Percentiles rank a stretch among this genome's conserved stretches.
Conservation (phyloP, 768 basidiomycete species). For the Lentinula boryana region DNA sequence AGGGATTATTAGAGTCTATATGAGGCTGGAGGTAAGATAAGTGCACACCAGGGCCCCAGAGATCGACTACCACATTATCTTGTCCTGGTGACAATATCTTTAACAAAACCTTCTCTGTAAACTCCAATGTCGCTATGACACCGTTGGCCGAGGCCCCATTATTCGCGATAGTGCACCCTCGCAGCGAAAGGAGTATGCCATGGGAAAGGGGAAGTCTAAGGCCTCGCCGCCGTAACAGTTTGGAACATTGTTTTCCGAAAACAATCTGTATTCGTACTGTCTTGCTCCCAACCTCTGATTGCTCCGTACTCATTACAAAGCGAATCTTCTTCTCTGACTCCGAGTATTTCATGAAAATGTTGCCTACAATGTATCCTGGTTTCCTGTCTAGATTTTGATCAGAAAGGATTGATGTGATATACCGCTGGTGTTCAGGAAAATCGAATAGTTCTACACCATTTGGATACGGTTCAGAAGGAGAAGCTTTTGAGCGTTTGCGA, state of each 20-base stretch:
- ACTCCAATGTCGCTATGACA: not conserved
- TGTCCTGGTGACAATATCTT: not conserved
- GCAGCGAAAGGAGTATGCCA: not conserved
- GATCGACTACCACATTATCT: not conserved
- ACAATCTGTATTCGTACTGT: not conserved
- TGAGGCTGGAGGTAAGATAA: not conserved
- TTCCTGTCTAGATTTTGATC: not conserved
- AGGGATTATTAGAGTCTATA: no score
- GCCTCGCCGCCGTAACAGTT: not conserved
- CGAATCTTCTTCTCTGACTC: not conserved
- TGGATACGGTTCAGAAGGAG: not conserved
- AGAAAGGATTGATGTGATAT: not conserved
- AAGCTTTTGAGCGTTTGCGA: not conserved
- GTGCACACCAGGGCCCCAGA: not conserved
- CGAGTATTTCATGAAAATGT: not conserved
- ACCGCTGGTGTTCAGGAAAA: conserved; percentile 2
- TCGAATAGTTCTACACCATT: not conserved
- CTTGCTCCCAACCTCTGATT: not conserved
- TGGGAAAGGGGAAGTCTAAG: not conserved
- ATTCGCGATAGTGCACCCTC: not conserved
- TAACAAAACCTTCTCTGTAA: not conserved
- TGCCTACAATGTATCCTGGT: not conserved
- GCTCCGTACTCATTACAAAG: not conserved
- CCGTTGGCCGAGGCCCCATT: not conserved
- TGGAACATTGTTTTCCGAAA: not conserved